A percentile compares a stretch with the other conserved stretches of the same genome.
phyloP scores from a whole-genome alignment of 2,329 filamentous ascomycete genomes.

The Herpotrichia juniperi region DNA sequence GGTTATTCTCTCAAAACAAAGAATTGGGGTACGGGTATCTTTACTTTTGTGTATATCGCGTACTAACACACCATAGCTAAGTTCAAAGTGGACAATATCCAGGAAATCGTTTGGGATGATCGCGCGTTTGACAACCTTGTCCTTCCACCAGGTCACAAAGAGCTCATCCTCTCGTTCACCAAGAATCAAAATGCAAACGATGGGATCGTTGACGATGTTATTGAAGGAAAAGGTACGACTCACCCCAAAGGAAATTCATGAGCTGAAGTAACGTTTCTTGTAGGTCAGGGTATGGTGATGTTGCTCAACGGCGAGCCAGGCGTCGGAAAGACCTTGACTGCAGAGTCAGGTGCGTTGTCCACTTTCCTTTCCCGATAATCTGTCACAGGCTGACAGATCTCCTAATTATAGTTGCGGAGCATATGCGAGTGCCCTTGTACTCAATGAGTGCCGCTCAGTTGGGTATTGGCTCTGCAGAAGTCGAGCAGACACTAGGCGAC shows the following conservation, averaged over 20 bases:
- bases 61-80: constrained; percentile 17
- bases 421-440: constrained; percentile 25
- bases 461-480: constrained; percentile 9
- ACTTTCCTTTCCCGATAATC: constrained; percentile 1
- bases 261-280: neutral
- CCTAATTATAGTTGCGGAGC: constrained; percentile 23
- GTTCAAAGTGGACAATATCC: constrained; percentile 29
- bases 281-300: constrained; percentile 27
- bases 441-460: constrained; percentile 24
- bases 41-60: neutral
- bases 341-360: constrained; percentile 23
- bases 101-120: constrained; percentile 36
- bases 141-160: constrained; percentile 32
- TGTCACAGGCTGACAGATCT: constrained; percentile 6
- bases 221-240: constrained; percentile 36
- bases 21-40: constrained; percentile 32
- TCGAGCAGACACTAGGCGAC: constrained; percentile 16
- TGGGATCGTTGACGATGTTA: constrained; percentile 33
- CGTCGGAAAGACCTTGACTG: constrained; percentile 35
- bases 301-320: constrained; percentile 26
- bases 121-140: constrained; percentile 35
- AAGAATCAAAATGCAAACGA: constrained; percentile 24
- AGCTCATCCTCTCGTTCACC: constrained; percentile 34
- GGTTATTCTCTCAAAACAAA: constrained; percentile 42
- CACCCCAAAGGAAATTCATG: neutral